Evolutionary conservation across 305 asterid genomes (phyloP), one percentile per base, ranked within the genome.

Genomic region (Fraxinus sp.): DNA sequence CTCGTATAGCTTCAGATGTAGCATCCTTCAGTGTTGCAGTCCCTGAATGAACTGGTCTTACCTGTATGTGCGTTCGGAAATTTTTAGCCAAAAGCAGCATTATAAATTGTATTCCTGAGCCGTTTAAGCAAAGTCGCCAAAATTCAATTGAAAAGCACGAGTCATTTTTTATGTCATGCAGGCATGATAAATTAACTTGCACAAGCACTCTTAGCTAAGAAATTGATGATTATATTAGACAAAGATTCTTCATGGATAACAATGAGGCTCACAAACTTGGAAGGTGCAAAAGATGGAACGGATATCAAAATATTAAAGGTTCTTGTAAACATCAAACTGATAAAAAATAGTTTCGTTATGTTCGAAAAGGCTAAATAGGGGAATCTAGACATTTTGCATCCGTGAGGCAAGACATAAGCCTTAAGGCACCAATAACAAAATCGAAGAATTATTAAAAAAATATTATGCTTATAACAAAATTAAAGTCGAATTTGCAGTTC

Each of bases 11-110:
- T 90, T 96, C 98, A 18, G 99, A 96, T 52, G 99, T 94, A 39
- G 99, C 99, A 87, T 96, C 99, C 89, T 96, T 96, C 84, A 96
- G 90, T 1, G 99, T 93, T 66, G 98, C 99, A 1, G 99, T 96
- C 59, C 98, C 98, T 10, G 98, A 91, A 83, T 92, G 98, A 83
- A 96, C 99, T 74, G 93, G 85, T 88, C 97, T 90, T 74, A 96
- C 99, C 99, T 96, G 82, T 74, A 83, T 11, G 64, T 24, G 22
- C 74, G 55, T 84, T 44, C 46, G 33, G 83, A 76, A 83, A 72
- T 57, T 36, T 72, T 32, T 0, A 26, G 28, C 1, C 32, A 81
- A 32, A 32, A 28, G 49, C 30, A 82, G 62, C 68, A 76, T 49
- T 71, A 41, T 22, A 71, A 32, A 22, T 24, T 64, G 30, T 64